Percentiles rank a stretch among this genome's conserved stretches.
Evolutionary conservation across 2,329 filamentous ascomycete species (phyloP).

Genomic region (Aspergillus texensis): DNA sequence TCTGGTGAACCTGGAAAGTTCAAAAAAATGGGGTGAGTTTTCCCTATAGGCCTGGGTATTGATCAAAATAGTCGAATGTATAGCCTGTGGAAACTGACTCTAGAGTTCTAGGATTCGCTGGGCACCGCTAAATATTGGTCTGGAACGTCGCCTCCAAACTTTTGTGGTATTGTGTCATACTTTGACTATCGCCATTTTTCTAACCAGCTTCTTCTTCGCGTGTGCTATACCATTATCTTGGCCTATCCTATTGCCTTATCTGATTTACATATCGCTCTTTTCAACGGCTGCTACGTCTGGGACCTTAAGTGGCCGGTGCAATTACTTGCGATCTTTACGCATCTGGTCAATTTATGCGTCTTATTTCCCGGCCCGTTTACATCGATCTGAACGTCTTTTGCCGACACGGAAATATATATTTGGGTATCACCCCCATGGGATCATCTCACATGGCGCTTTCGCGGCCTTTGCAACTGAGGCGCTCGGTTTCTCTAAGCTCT

Average conservation of each 20-base stretch:
- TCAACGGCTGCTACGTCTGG: slow-evolving; percentile 79
- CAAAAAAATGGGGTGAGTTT: background rate
- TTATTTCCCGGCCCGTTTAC: slow-evolving; percentile 87
- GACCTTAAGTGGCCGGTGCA: slow-evolving; percentile 71
- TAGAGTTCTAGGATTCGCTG: slow-evolving; percentile 67
- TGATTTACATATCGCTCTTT: slow-evolving; percentile 75
- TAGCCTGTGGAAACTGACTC: slow-evolving; percentile 12
- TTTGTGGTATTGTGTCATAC: slow-evolving; percentile 76
- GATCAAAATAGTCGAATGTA: background rate
- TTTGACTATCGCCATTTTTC: slow-evolving; percentile 67
- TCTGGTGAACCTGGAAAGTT: background rate
- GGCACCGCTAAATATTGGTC: slow-evolving; percentile 75
- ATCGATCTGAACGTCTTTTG: slow-evolving; percentile 79
- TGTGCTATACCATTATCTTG: slow-evolving; percentile 91
- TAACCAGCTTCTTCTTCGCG: slow-evolving; percentile 85
- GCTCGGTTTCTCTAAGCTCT: slow-evolving; percentile 81
- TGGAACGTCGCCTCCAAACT: slow-evolving; percentile 74
- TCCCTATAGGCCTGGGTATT: background rate
- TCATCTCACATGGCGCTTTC: slow-evolving; percentile 96
- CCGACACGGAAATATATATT: slow-evolving; percentile 92
- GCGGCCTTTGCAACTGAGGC: slow-evolving; percentile 89
- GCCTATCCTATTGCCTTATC: slow-evolving; percentile 76
- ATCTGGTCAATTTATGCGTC: slow-evolving; percentile 88
- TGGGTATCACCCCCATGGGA: slow-evolving; percentile 95
- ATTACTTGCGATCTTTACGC: slow-evolving; percentile 70